Conservation (phyloP, 768 basidiomycete species). For the Mrakia frigida region DNA sequence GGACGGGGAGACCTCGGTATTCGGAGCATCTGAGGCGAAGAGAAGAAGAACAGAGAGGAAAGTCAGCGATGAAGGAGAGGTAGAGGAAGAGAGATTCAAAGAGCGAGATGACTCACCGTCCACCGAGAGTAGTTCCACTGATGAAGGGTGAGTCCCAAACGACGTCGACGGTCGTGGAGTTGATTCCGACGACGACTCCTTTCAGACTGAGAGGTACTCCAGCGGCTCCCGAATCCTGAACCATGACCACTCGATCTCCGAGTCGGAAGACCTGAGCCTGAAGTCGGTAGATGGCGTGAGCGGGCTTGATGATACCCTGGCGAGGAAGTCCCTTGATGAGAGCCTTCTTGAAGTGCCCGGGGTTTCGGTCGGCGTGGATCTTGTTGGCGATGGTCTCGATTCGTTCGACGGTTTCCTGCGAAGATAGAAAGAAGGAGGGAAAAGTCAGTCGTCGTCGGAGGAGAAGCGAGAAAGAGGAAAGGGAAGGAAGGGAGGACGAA, state of each 20-base stretch:
- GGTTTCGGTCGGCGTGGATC: constrained; percentile 58
- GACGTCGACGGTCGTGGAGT: constrained; percentile 81
- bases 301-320: constrained; percentile 86
- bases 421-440: not conserved
- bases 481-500: constrained; percentile 40
- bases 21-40: constrained; percentile 67
- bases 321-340: constrained; percentile 91
- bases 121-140: constrained; percentile 78
- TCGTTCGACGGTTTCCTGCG: constrained; percentile 66
- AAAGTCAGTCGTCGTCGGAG: not conserved
- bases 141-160: constrained; percentile 96
- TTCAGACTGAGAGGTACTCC: constrained; percentile 84
- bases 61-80: constrained; percentile 22
- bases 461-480: constrained; percentile 11
- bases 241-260: constrained; percentile 93
- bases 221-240: constrained; percentile 73
- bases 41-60: not conserved
- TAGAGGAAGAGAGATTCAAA: not conserved
- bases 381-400: constrained; percentile 72
- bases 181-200: constrained; percentile 88
- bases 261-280: constrained; percentile 81
- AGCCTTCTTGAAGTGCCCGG: constrained; percentile 72
- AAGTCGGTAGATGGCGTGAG: constrained; percentile 79
- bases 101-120: constrained; percentile 52
- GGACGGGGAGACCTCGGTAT: constrained; percentile 84